phyloP scores from a whole-genome alignment of 1,284 basidiomycete species.

The Cystobasidium pallidum region DNA sequence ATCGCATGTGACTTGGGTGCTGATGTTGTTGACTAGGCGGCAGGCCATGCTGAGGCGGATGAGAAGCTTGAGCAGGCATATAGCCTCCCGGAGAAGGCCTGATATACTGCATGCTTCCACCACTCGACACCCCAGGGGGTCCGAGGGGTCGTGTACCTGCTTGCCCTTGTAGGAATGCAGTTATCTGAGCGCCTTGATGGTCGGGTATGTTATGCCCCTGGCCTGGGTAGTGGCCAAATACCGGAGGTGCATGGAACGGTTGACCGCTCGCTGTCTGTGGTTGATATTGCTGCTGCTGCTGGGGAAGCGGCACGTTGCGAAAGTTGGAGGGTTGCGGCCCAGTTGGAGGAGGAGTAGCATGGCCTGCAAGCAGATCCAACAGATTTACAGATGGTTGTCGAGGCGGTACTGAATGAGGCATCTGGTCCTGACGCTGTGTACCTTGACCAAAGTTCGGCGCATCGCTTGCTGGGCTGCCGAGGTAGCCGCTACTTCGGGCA shows the following conservation, averaged over 20 bases:
- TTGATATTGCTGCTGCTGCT: slow-evolving; percentile 3
- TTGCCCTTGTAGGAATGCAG: slow-evolving; percentile 17
- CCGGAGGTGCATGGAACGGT: background rate
- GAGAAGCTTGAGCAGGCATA: background rate
- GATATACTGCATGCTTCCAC: background rate
- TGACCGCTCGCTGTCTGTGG: slow-evolving; percentile 11
- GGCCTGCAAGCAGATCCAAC: slow-evolving; percentile 2
- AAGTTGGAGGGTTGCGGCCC: background rate
- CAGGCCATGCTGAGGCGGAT: slow-evolving; percentile 14
- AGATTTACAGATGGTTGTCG: slow-evolving; percentile 7
- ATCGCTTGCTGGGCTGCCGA: background rate
- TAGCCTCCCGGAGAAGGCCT: slow-evolving; percentile 8
- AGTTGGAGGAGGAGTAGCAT: slow-evolving; percentile 8
- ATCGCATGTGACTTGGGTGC: slow-evolving; percentile 20
- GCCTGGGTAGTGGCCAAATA: background rate
- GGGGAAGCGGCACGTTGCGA: slow-evolving; percentile 1
- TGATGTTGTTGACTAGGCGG: slow-evolving; percentile 11
- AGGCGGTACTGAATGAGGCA: background rate
- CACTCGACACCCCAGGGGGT: background rate
- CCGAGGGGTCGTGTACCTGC: background rate
- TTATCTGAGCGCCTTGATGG: slow-evolving; percentile 33
- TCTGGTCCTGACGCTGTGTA: background rate
- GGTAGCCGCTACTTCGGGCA: slow-evolving; percentile 25
- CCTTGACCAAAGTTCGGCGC: background rate
- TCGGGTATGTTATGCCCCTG: background rate